Evolutionary conservation across 2,329 filamentous ascomycete species (phyloP), one percentile per base, ranked within the genome.

Genomic region (Xylaria sp.): DNA sequence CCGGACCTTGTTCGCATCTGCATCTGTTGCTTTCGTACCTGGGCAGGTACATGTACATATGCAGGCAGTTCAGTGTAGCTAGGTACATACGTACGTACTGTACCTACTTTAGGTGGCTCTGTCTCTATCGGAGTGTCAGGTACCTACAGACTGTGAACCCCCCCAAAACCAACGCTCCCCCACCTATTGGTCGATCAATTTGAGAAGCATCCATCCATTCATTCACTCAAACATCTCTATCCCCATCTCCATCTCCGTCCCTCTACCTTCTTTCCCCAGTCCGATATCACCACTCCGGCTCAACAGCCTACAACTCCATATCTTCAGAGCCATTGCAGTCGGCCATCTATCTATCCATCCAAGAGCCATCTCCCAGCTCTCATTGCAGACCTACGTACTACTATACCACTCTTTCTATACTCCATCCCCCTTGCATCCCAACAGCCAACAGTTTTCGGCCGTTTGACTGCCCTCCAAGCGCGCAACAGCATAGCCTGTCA

Each of bases 211-310:
- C 63, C 69, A 62, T 63, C 54, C 46, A 59, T 59, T 20, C 20
- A 65, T 60, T 38, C 57, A 61, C 53, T 68, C 66, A 59, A 71
- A 66, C 64, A 70, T 71, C 65, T 71, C 65, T 54, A 70, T 66
- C 63, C 59, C 65, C 68, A 70, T 70, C 70, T 71, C 70, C 70
- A 59, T 68, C 70, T 71, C 70, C 70, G 63, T 67, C 31, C 66
- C 44, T 63, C 60, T 62, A 20, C 44, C 62, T 61, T 58, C 61
- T 63, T 28, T 38, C 56, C 58, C 59, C 67, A 54, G 59, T 66
- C 66, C 66, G 61, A 49, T 65, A 62, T 70, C 70, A 67, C 60
- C 64, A 64, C 56, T 46, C 54, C 33, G 66, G 61, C 69, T 67
- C 53, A 33, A 54, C 61, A 57, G 61, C 63, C 67, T 65, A 31